Evolutionary conservation across 2,329 filamentous ascomycete species (phyloP).

Genomic region (Zopfia rhizophila): DNA sequence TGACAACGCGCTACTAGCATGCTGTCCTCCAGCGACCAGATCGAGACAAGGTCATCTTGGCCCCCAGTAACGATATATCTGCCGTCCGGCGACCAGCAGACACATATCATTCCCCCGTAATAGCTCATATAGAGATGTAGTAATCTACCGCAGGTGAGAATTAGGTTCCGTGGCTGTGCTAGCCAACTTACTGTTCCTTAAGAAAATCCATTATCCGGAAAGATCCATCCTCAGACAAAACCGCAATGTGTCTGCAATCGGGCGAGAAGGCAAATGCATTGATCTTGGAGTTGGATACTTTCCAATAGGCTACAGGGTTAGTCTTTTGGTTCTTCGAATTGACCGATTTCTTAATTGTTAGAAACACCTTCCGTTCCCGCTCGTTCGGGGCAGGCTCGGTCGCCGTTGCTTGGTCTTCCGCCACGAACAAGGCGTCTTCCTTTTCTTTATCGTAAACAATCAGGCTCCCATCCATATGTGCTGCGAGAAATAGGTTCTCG

Average conservation of each 20-base stretch:
- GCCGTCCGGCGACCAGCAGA: conserved; percentile 97
- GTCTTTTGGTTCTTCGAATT: conserved; percentile 92
- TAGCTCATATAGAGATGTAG: conserved; percentile 89
- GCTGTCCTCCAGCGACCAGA: conserved; percentile 89
- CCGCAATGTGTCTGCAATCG: conserved; percentile 84
- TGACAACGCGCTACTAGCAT: conserved; percentile 90
- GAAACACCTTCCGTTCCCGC: conserved; percentile 51
- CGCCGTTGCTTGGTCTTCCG: conserved; percentile 65
- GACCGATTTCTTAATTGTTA: conserved; percentile 89
- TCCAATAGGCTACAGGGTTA: conserved; percentile 94
- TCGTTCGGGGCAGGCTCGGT: conserved; percentile 41
- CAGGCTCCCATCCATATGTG: conserved; percentile 89
- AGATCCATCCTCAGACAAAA: conserved; percentile 91
- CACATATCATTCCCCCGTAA: conserved; percentile 91
- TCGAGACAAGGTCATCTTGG: conserved; percentile 94
- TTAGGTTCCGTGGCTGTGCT: neutral
- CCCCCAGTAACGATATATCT: conserved; percentile 96
- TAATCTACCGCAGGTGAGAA: conserved; percentile 64
- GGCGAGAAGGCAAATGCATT: conserved; percentile 94
- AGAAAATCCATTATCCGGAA: conserved; percentile 92
- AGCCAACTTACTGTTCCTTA: conserved; percentile 77
- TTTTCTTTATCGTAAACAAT: conserved; percentile 98
- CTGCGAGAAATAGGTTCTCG: conserved; percentile 90
- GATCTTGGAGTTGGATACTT: conserved; percentile 87
- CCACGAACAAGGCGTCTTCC: conserved; percentile 82